Percentiles rank a stretch among this genome's conserved stretches.
These are phyloP conservation scores for Arachnomyces sp. DNA, from an alignment of 2,329 filamentous ascomycete species.

Conservation along the genomic window DNA sequence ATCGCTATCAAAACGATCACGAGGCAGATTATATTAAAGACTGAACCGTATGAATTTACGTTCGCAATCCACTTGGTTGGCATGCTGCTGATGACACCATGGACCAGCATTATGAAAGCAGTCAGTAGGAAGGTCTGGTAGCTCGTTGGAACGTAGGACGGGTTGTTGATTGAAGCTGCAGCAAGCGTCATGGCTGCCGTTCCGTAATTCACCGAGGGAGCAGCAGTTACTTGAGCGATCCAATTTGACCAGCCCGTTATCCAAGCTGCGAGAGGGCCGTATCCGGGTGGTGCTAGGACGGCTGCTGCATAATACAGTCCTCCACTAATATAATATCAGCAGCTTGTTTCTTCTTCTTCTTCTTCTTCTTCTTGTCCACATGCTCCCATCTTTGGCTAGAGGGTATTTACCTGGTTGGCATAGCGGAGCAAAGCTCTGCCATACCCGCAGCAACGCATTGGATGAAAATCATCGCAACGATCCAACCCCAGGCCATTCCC, in stretches of 20 bases:
- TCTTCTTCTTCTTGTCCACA: background rate
- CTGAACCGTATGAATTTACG: conserved; percentile 63
- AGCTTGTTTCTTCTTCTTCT: background rate
- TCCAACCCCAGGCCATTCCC: conserved; percentile 70
- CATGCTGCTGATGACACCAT: conserved; percentile 60
- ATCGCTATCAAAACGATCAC: conserved; percentile 62
- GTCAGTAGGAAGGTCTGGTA: conserved; percentile 66
- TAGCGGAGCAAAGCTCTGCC: conserved; percentile 65
- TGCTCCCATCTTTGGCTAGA: background rate
- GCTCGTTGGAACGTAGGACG: conserved; percentile 54
- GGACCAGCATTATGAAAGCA: conserved; percentile 59
- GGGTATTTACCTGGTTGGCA: conserved; percentile 54
- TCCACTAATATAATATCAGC: conserved; percentile 35
- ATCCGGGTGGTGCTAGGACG: conserved; percentile 60
- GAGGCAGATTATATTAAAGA: conserved; percentile 62
- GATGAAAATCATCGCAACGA: conserved; percentile 65
- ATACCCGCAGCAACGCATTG: conserved; percentile 61
- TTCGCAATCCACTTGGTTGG: conserved; percentile 63
- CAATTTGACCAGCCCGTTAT: conserved; percentile 65
- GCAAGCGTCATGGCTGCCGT: conserved; percentile 64
- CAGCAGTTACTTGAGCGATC: conserved; percentile 59
- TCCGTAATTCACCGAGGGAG: conserved; percentile 60
- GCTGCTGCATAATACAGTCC: conserved; percentile 68
- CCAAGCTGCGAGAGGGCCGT: conserved; percentile 61
- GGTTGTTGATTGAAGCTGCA: conserved; percentile 60